Conservation (phyloP, 306 rosid genomes). For the Medicago truncatula region MtrunA17r5.0-ANR NC_053048.1:2715001-2715500, state of each 20-base stretch:
- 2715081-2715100: conserved; percentile 26
- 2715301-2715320: conserved; percentile 30
- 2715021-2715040: conserved; percentile 13
- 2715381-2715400: neutral
- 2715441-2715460: neutral
- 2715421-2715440: neutral
- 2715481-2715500: no score
- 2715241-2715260: conserved; percentile 6
- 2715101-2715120: conserved; percentile 32
- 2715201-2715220: conserved; percentile 42
- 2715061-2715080: neutral
- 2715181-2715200: conserved; percentile 29
- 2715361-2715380: neutral
- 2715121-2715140: conserved; percentile 18
- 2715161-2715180: conserved; percentile 15
- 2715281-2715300: conserved; percentile 39
- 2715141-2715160: conserved; percentile 11
- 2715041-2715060: conserved; percentile 24
- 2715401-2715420: neutral
- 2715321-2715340: conserved; percentile 23
- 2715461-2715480: neutral
- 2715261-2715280: conserved; percentile 34
- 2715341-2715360: conserved; percentile 1
- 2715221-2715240: conserved; percentile 38
- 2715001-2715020: conserved; percentile 58